Conservation (phyloP, 306 rosid species). For the Vigna mungo region DNA sequence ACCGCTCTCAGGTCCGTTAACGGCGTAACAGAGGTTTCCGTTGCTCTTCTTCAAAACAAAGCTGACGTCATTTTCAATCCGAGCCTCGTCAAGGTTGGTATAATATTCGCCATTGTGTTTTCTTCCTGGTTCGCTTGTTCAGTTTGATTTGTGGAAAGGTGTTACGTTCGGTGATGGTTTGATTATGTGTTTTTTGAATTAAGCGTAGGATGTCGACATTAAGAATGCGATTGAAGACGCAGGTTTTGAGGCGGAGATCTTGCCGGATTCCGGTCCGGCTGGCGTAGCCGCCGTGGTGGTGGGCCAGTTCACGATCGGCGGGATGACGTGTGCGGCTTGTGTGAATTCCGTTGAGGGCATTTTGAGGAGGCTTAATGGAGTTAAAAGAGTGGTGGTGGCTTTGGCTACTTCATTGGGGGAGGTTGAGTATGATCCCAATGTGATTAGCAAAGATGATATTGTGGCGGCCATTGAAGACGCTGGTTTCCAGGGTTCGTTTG, state of each 20-base stretch:
- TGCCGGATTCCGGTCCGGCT: slow-evolving; percentile 56
- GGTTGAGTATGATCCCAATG: slow-evolving; percentile 76
- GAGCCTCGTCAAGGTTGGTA: slow-evolving; percentile 68
- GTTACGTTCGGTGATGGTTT: slow-evolving; percentile 23
- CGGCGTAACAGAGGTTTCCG: slow-evolving; percentile 77
- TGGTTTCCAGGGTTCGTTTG: slow-evolving; percentile 81
- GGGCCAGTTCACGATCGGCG: slow-evolving; percentile 89
- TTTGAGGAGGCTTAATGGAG: slow-evolving; percentile 69
- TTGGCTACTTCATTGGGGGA: slow-evolving; percentile 91
- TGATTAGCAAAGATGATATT: slow-evolving; percentile 73
- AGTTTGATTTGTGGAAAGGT: slow-evolving; percentile 3
- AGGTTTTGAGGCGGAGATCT: slow-evolving; percentile 86
- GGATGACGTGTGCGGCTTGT: slow-evolving; percentile 97
- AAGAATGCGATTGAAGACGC: slow-evolving; percentile 91
- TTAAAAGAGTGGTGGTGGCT: slow-evolving; percentile 81
- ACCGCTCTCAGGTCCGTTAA: slow-evolving; percentile 62
- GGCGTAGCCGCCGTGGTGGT: background rate
- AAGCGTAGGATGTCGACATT: slow-evolving; percentile 70
- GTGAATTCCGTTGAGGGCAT: slow-evolving; percentile 89
- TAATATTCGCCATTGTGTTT: background rate
- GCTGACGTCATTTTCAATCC: slow-evolving; percentile 80
- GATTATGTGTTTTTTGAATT: slow-evolving; percentile 22
- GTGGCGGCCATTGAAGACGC: slow-evolving; percentile 84
- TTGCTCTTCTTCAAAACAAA: slow-evolving; percentile 83
- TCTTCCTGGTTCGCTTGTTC: background rate